Evolutionary conservation across 495 filamentous ascomycete genomes (phyloP), one percentile per base, ranked within the genome.

Genomic region (Margaritispora aquatica): DNA sequence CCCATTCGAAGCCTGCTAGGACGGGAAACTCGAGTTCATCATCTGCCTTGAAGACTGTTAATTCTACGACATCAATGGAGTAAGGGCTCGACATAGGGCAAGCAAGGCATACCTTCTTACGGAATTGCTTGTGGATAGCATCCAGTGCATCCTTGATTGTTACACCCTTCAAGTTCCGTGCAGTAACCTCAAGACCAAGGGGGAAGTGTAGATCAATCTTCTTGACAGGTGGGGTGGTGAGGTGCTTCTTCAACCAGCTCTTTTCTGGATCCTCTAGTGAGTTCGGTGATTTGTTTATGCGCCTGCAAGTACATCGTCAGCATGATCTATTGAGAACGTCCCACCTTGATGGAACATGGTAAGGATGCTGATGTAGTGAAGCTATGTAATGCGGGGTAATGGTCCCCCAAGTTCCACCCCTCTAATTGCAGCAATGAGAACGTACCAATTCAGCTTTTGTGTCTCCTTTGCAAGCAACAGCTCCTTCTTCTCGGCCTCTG

Each of bases 81-180:
- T n/a, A 38, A 7, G 53, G 53, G 46, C 34, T 38, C 4, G 31
- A 13, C 34, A 66, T 2, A 57, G 31, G 20, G 41, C 15, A 48
- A 31, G 41, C 48, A 51, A 22, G 15, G 41, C 74, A 59, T 75
- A 89, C 92, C 85, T 90, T 85, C 84, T 96, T 96, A 80, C 92
- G 93, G 80, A 86, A 94, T 63, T 88, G 83, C 78, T 96, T 96
- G 80, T 94, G 78, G 77, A 96, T 96, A 64, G 88, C 92, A 71
- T 96, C 90, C 69, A 96, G 70, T 56, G 90, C 92, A 73, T 96
- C 92, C 77, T 95, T 96, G 78, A 96, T 89, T 38, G 92, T 96
- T 62, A 96, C 90, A 34, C 92, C 92, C 71, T 93, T 92, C 60
- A 88, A 72, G 71, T 96, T 96, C 62, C 92, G 81, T 63, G 91